These are phyloP conservation scores for Penicillium occitanis DNA, from an alignment of 2,329 filamentous ascomycete species.

Conservation along the genomic window DNA sequence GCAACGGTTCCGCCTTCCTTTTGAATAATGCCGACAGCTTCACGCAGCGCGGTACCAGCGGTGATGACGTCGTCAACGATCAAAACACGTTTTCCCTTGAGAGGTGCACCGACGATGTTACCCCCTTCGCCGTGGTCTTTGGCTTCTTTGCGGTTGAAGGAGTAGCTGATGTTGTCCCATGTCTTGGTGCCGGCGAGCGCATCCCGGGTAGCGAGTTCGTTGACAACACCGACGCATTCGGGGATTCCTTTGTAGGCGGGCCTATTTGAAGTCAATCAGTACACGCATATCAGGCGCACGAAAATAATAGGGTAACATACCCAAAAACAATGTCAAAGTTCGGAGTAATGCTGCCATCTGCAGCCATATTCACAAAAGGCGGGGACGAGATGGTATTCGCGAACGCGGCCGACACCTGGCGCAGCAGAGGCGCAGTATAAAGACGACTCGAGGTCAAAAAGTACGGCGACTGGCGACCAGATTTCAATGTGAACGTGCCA, in stretches of 20 bases:
- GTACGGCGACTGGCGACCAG: constrained; percentile 84
- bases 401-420: constrained; percentile 77
- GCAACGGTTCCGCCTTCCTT: constrained; percentile 80
- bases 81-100: constrained; percentile 81
- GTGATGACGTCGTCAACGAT: constrained; percentile 98
- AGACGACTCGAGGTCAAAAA: constrained; percentile 97
- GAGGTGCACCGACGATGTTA: constrained; percentile 80
- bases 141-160: constrained; percentile 93
- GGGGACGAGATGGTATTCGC: constrained; percentile 60
- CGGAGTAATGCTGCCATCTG: constrained; percentile 43
- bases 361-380: constrained; percentile 40
- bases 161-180: constrained; percentile 73
- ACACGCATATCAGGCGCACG: neutral
- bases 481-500: constrained; percentile 72
- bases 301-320: neutral
- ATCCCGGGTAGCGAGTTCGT: constrained; percentile 72
- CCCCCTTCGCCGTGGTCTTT: constrained; percentile 96
- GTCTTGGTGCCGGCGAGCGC: constrained; percentile 47
- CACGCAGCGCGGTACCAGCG: constrained; percentile 87
- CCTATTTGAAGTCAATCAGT: constrained; percentile 6
- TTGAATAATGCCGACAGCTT: constrained; percentile 86
- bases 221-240: constrained; percentile 73
- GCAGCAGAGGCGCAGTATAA: constrained; percentile 75
- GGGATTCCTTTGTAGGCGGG: constrained; percentile 98
- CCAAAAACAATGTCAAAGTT: constrained; percentile 84